These are phyloP conservation scores for Wickerhamomyces sp. DNA, from an alignment of 1,139 yeast species.

Conservation along the genomic window DNA sequence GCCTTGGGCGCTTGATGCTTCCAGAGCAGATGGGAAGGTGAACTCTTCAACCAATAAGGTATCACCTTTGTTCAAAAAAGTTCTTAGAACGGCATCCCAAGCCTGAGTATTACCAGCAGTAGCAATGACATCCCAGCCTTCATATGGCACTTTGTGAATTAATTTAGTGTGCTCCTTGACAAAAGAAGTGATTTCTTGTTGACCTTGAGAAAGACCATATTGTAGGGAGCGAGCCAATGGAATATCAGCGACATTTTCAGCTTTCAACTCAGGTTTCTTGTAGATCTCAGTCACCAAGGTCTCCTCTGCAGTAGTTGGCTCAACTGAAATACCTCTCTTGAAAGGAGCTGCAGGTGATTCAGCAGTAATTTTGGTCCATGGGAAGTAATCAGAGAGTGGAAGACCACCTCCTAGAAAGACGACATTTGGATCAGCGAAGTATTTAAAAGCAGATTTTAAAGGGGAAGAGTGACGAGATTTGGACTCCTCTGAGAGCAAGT, in stretches of 20 bases:
- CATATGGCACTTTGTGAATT: slow-evolving; percentile 56
- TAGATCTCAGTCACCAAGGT: slow-evolving; percentile 34
- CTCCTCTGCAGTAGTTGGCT: slow-evolving; percentile 44
- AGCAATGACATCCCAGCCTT: slow-evolving; percentile 58
- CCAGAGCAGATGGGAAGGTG: slow-evolving; percentile 78
- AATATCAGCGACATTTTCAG: slow-evolving; percentile 52
- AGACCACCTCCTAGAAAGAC: slow-evolving; percentile 94
- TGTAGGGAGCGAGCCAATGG: slow-evolving; percentile 85
- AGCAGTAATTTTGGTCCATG: slow-evolving; percentile 70
- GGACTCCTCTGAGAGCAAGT: slow-evolving; percentile 76
- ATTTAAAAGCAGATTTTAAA: slow-evolving; percentile 78
- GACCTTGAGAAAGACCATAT: slow-evolving; percentile 84
- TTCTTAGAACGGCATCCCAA: slow-evolving; percentile 81
- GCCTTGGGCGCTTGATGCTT: slow-evolving; percentile 70
- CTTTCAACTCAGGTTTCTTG: slow-evolving; percentile 35
- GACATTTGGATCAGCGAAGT: slow-evolving; percentile 67
- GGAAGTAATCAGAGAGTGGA: slow-evolving; percentile 87
- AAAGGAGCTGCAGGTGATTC: slow-evolving; percentile 78
- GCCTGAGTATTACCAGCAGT: slow-evolving; percentile 84
- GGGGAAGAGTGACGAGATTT: slow-evolving; percentile 72
- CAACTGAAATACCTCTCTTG: slow-evolving; percentile 66
- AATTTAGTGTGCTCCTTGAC: slow-evolving; percentile 71
- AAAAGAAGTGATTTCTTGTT: slow-evolving; percentile 59
- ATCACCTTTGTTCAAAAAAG: slow-evolving; percentile 74
- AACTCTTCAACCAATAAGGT: slow-evolving; percentile 73